A percentile compares a stretch with the other conserved stretches of the same genome.
phyloP scores from a whole-genome alignment of 140 eudicot species.

The Erigeron philadelphicus region DNA sequence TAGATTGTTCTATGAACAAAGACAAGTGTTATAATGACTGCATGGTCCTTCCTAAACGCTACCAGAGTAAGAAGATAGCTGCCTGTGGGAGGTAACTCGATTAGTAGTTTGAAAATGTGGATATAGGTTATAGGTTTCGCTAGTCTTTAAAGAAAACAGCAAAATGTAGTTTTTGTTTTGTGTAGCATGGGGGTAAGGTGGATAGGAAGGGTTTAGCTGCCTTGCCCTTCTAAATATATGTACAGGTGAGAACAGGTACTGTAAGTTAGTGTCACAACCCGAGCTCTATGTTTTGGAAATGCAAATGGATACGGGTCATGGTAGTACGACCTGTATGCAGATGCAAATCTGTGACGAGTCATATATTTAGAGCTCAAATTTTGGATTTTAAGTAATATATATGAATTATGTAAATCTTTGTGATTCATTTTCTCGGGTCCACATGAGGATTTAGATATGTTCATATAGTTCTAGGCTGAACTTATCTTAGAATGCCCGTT shows the following conservation, averaged over 20 bases:
- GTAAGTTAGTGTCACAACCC: background rate
- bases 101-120: background rate
- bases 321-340: background rate
- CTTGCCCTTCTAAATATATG: background rate
- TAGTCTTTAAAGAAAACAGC: background rate
- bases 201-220: background rate
- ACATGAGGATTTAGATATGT: too few species aligned
- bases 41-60: background rate
- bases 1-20: background rate
- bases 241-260: background rate
- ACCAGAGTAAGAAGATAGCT: background rate
- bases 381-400: background rate
- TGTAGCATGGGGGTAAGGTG: background rate
- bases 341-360: background rate
- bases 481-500: too few species aligned
- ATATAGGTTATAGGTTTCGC: background rate
- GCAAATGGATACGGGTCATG: background rate
- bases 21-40: background rate
- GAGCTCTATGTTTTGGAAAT: background rate
- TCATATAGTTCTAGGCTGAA: too few species aligned
- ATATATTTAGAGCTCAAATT: background rate
- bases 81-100: background rate
- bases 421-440: background rate
- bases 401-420: background rate
- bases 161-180: background rate